A percentile compares a stretch with the other conserved stretches of the same genome.
phyloP scores from a whole-genome alignment of 176 grass and related monocot species.

The Echinochloa phyllopogon region DNA sequence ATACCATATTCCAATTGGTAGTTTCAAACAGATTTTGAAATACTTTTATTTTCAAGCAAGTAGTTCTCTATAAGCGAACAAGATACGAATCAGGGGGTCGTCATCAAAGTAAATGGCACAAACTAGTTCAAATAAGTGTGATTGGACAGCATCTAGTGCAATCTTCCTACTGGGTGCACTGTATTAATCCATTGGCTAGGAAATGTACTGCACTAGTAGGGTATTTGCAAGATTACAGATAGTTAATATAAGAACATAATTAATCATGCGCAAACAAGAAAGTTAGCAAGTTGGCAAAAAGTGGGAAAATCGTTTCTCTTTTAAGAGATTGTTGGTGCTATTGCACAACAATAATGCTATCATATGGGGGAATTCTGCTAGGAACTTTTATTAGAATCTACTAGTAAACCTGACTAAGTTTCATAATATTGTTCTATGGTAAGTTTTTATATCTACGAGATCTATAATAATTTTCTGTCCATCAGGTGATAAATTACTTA shows the following conservation, averaged over 20 bases:
- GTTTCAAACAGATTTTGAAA: neutral
- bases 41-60: conserved; percentile 11
- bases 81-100: neutral
- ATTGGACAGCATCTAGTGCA: conserved; percentile 6
- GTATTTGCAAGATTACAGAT: neutral
- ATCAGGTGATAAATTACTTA: conserved; percentile 86
- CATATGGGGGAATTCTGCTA: neutral
- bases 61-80: neutral
- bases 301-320: neutral
- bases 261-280: neutral
- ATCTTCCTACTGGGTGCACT: neutral
- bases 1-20: conserved; percentile 1
- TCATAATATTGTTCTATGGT: neutral
- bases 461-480: conserved; percentile 28
- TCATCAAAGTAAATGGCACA: neutral
- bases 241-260: neutral
- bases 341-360: neutral
- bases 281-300: neutral
- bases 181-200: too few species aligned
- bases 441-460: neutral
- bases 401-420: neutral
- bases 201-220: neutral
- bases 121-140: neutral
- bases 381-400: neutral
- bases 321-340: neutral